Base-by-base conservation (phyloP, 2,329 filamentous ascomycete species). In the Penicillium sp. region DNA sequence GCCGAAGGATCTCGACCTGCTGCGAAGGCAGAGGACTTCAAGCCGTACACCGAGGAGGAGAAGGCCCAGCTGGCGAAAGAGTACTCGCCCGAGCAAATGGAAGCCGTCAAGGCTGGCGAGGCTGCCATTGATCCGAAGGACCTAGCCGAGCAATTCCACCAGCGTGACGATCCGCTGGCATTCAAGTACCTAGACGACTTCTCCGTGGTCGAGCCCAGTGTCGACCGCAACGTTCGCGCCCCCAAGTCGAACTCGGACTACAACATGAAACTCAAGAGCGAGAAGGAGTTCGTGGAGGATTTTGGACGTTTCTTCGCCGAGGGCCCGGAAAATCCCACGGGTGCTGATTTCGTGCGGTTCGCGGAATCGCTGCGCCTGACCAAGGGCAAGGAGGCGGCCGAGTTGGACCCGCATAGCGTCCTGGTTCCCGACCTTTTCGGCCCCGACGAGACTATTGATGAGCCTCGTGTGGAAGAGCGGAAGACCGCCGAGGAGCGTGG, bases 111-210 rank as follows among this genome's bases (percentile, higher is more conserved):
- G 73, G 88, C 88, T 43, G 91, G 87, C 63, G 92, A 96, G 74
- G 76, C 81, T 55, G 84, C 88, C 60, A 85, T 96, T 69, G 81
- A 88, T 66, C 76, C 86, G 9, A 78, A 84, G 59, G 90, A 97
- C 71, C 69, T 96, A 67, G 79, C 86, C 38, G 78, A 83, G 30
- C 88, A 94, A 74, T 89, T 86, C 58, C 80, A 83, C 39, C 72
- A 89, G 62, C 85, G 90, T 55, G 80, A 77, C 48, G 91, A 95
- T 68, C 81, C 85, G 8, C 88, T 89, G 78, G 78, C 79, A 47
- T 76, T 92, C 44, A 78, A 83, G 55, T 94, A 95, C 71, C 75
- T 92, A 49, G 91, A 96, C 69, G 90, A 95, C 71, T 88, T 96
- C 65, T 83, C 87, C 53, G 81, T 81, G 51, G 81, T 92, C 57